These are phyloP conservation scores for Medakamo hakoo DNA, from an alignment of 139 green algal genomes.

Conservation along the genomic window DNA sequence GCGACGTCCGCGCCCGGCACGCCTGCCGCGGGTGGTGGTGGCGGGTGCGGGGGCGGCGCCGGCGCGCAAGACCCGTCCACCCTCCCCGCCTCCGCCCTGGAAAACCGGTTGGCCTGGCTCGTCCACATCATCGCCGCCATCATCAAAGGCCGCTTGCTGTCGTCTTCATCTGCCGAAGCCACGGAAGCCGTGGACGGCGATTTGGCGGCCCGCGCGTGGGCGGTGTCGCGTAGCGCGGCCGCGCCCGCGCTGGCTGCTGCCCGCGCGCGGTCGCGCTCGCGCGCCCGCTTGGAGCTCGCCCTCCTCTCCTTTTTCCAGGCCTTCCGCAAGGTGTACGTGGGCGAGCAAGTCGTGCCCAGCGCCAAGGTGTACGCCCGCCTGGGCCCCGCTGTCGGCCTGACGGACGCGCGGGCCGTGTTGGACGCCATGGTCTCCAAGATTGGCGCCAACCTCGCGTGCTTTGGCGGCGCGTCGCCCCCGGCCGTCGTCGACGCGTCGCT, in stretches of 20 bases:
- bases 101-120: conserved; percentile 95
- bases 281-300: conserved; percentile 81
- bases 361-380: conserved; percentile 84
- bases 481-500: conserved; percentile 76
- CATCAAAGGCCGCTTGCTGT: conserved; percentile 57
- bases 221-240: conserved; percentile 58
- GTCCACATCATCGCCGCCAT: conserved; percentile 87
- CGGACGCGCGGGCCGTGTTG: conserved; percentile 66
- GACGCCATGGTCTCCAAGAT: conserved; percentile 82
- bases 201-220: conserved; percentile 70
- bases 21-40: background rate
- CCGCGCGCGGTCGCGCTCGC: conserved; percentile 29
- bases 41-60: background rate
- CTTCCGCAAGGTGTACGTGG: conserved; percentile 94
- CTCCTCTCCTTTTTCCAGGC: conserved; percentile 88
- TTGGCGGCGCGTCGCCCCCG: conserved; percentile 53
- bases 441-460: conserved; percentile 73
- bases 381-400: conserved; percentile 56
- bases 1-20: background rate
- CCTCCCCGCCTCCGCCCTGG: conserved; percentile 23
- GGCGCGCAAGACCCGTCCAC: background rate
- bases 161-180: conserved; percentile 11
- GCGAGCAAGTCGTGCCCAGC: conserved; percentile 85
- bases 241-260: conserved; percentile 27
- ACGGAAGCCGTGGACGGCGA: conserved; percentile 89